These are phyloP conservation scores for Pseudogymnoascus sp. DNA, from an alignment of 2,329 filamentous ascomycete species.

Conservation along the genomic window DNA sequence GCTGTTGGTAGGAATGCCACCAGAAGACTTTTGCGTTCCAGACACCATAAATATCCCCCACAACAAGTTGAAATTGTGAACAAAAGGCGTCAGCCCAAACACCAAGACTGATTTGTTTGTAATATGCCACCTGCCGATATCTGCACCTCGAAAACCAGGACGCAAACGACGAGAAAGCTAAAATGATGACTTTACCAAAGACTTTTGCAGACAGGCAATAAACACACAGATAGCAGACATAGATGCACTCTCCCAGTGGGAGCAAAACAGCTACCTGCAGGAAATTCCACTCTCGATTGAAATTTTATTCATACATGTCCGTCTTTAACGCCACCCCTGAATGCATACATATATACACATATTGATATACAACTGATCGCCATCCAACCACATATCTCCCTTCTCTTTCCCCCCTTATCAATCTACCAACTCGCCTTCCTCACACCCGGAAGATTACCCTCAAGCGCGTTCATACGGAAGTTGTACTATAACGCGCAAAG, in stretches of 20 bases:
- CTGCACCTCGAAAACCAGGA: neutral
- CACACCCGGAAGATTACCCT: slow-evolving; percentile 80
- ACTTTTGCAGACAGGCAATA: neutral
- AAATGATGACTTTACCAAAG: neutral
- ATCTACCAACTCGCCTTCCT: slow-evolving; percentile 92
- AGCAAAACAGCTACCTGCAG: neutral
- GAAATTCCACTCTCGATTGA: neutral
- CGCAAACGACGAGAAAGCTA: neutral
- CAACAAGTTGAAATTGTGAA: neutral
- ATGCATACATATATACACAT: slow-evolving; percentile 9
- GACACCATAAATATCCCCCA: neutral
- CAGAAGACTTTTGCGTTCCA: neutral
- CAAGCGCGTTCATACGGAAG: slow-evolving; percentile 83
- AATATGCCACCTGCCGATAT: neutral
- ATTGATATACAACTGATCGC: slow-evolving; percentile 9
- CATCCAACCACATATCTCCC: neutral
- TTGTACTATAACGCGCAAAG: slow-evolving; percentile 58
- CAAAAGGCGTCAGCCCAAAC: neutral
- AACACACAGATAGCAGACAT: neutral
- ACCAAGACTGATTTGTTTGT: neutral
- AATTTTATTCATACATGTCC: slow-evolving; percentile 5
- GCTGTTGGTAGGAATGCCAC: neutral
- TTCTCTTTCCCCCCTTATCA: neutral
- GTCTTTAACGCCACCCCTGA: slow-evolving; percentile 7
- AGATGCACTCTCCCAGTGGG: neutral